Base-by-base conservation (phyloP, 2,329 filamentous ascomycete genomes). In the Xylariaceae sp. region DNA sequence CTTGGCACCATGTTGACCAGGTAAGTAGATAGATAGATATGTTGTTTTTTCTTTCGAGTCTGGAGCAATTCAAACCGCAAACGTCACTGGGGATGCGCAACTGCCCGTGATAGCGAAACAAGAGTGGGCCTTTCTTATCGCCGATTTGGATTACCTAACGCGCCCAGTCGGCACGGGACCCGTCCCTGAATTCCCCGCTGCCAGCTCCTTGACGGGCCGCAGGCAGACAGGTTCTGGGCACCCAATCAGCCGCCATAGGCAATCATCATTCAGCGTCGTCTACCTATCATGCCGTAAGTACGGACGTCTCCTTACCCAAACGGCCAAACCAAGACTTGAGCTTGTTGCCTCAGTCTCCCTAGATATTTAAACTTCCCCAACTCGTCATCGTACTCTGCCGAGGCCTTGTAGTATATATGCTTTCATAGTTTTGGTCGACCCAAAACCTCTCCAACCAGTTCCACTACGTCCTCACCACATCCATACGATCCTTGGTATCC, bases 401-500 rank as follows among this genome's bases (percentile, higher is more conserved):
- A 34, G 10, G 32, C 9, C 32, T 13, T 34, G 13, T 34, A 15
- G 13, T 34, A 15, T 15, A 34, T 40, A 13, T 42, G 9, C 5
- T 6, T 12, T 26, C 53, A 67, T 36, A 67, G 42, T 49, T 58
- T 65, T 16, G 65, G 42, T 7, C 50, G 54, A 36, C 51, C 75
- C 40, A 63, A 43, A 16, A 92, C 77, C 68, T 86, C 80, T 41
- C 80, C 78, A 5, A 90, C 85, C 68, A 92, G 71, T 68, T 82
- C 79, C 2, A 87, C 78, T 0, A 84, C 85, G 32, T 78, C 75
- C 64, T 85, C 76, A 0, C 87, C 82, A 68, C 86, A 89, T 1
- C 88, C 88, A 69, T 87, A 92, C 2, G 68, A 81, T 1, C 77
- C 79, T 65, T 84, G 80, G 55, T 82, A 96, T 10, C 91, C 91